These are phyloP conservation scores for Pseudogymnoascus sp. DNA, from an alignment of 2,329 filamentous ascomycete genomes.

Conservation along the genomic window DNA sequence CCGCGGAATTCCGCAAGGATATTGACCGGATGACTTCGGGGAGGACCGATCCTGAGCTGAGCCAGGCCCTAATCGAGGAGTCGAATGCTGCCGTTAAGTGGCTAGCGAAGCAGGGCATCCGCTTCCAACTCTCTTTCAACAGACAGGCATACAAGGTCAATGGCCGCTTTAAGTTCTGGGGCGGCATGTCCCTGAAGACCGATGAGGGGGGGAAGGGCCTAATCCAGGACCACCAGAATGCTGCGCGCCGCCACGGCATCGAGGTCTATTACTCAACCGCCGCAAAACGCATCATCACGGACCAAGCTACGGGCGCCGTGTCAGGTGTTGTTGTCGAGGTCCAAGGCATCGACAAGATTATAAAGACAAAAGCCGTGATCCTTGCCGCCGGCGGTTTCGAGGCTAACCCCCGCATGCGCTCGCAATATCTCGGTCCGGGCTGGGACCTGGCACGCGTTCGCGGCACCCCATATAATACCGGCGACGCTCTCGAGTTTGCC, in stretches of 20 bases:
- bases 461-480: constrained; percentile 57
- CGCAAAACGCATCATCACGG: constrained; percentile 33
- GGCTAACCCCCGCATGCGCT: constrained; percentile 48
- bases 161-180: constrained; percentile 57
- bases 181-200: constrained; percentile 52
- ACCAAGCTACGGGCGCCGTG: constrained; percentile 27
- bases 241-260: constrained; percentile 15
- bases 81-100: constrained; percentile 45
- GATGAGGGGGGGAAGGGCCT: constrained; percentile 53
- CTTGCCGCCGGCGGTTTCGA: constrained; percentile 58
- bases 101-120: constrained; percentile 45
- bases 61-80: constrained; percentile 42
- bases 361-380: constrained; percentile 38
- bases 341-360: constrained; percentile 18
- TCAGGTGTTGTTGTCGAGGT: constrained; percentile 27
- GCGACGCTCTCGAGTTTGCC: constrained; percentile 48
- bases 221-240: constrained; percentile 39
- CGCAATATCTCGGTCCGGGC: constrained; percentile 45
- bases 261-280: constrained; percentile 31
- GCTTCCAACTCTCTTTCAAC: constrained; percentile 55
- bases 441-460: constrained; percentile 57
- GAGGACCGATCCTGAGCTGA: constrained; percentile 43
- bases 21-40: constrained; percentile 48
- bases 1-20: constrained; percentile 46
- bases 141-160: constrained; percentile 58